These are phyloP conservation scores for Microstegium vimineum DNA, from an alignment of 176 grass and related monocot species.

Conservation along the genomic window DNA sequence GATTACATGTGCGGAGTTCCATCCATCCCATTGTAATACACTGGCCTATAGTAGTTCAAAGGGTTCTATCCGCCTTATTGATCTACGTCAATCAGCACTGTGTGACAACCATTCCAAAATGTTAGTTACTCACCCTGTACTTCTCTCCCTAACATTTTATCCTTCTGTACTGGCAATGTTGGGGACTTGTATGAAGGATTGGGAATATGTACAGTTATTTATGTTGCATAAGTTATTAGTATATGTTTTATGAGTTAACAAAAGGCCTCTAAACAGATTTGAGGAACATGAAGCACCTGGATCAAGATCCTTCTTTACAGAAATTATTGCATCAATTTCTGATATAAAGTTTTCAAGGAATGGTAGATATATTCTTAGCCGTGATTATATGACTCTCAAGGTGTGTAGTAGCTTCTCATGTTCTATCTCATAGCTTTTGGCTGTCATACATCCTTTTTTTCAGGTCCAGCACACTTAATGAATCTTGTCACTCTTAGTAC, in stretches of 20 bases:
- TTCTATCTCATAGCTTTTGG: background rate
- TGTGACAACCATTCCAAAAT: constrained; percentile 97
- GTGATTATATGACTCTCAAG: constrained; percentile 99
- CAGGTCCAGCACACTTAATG: background rate
- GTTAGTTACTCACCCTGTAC: constrained; percentile 49
- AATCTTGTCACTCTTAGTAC: background rate
- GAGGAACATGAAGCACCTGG: constrained; percentile 83
- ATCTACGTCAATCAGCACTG: constrained; percentile 92
- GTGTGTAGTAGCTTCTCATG: constrained; percentile 31
- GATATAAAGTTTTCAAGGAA: constrained; percentile 84
- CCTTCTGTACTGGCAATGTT: background rate
- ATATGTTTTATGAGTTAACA: constrained; percentile 31
- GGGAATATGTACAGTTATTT: background rate
- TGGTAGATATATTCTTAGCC: constrained; percentile 85
- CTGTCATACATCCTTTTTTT: background rate
- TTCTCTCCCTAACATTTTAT: constrained; percentile 28
- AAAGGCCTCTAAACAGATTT: constrained; percentile 48
- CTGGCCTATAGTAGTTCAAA: constrained; percentile 98
- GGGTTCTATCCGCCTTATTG: constrained; percentile 96
- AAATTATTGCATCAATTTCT: constrained; percentile 92
- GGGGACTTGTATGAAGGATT: background rate
- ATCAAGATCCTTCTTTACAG: constrained; percentile 85
- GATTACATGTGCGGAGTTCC: constrained; percentile 98
- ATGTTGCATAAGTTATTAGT: constrained; percentile 2
- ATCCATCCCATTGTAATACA: constrained; percentile 88